Evolutionary conservation across 495 filamentous ascomycete species (phyloP), one percentile per base, ranked within the genome.

Genomic region (Durotheca rogersii): DNA sequence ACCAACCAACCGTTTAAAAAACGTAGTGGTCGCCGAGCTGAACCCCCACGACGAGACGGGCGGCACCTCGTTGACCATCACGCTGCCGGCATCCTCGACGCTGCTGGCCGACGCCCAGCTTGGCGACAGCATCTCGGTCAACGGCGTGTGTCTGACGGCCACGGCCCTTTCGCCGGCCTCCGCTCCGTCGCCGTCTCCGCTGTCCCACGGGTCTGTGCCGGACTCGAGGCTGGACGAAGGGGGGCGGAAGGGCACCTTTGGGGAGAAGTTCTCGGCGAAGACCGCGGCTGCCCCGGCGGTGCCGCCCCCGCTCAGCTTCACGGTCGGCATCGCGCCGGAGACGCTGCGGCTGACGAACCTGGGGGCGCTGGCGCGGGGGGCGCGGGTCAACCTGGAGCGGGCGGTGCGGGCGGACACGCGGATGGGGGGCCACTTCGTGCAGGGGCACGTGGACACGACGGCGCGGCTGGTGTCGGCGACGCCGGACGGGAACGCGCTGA

Each of bases 291-390:
- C n/a, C n/a, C n/a, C n/a, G 2, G 7, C 46, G 10, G 14, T 16
- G 16, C 54, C 31, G 14, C 31, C 44, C 1, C 39, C 41, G 36
- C 42, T 38, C 30, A 73, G 72, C 47, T 99, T 99, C 85, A 94
- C 86, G 51, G 90, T 97, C 55, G 92, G 93, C 67, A 84, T 96
- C 56, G 89, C 93, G 2, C 93, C 94, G 57, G 93, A 99, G 70
- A 97, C 94, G 6, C 86, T 99, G 18, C 91, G 93, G 12, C 85
- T 93, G 31, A 99, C 94, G 25, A 96, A 96, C 71, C 87, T 99
- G 9, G 90, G 90, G 41, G 76, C 75, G 15, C 73, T 95, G 11
- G 64, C 74, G 4, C 56, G 72, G 29, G 56, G 36, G 11, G 69
- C 71, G 17, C 68, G 65, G 20, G 91, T 97, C 41, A 97, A 98